Conservation (phyloP, 2,329 filamentous ascomycete species). For the Penicillium palitans region DNA sequence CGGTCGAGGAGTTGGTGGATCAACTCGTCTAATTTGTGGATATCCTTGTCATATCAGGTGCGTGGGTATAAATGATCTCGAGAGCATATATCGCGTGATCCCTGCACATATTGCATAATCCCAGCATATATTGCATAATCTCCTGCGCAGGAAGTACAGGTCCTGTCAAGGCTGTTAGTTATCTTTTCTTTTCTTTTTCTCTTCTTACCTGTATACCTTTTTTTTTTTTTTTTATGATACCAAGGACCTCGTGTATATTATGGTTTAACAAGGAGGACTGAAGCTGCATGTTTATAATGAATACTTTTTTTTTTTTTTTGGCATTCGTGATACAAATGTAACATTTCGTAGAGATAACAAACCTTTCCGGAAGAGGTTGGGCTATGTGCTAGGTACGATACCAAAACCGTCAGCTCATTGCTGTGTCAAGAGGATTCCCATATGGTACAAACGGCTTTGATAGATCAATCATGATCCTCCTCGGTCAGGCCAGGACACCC, state of each 20-base stretch:
- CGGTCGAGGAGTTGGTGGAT: constrained; percentile 36
- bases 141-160: not conserved
- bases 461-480: constrained; percentile 69
- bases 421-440: not conserved
- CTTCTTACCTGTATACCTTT: constrained; percentile 4
- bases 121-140: not conserved
- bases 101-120: not conserved
- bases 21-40: constrained; percentile 1
- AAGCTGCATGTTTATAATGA: constrained; percentile 17
- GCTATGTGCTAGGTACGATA: not conserved
- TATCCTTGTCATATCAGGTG: not conserved
- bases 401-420: not conserved
- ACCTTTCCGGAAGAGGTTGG: not conserved
- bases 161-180: not conserved
- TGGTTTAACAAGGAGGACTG: constrained; percentile 10
- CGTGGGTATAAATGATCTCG: not conserved
- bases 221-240: constrained; percentile 28
- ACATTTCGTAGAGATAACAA: not conserved
- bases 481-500: constrained; percentile 86
- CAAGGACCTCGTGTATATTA: constrained; percentile 24
- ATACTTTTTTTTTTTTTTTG: not conserved
- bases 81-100: not conserved
- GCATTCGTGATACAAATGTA: not conserved
- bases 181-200: not conserved
- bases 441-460: constrained; percentile 4